phyloP scores from a whole-genome alignment of 202 grass and related monocot species.

The Musa balbisiana region DNA sequence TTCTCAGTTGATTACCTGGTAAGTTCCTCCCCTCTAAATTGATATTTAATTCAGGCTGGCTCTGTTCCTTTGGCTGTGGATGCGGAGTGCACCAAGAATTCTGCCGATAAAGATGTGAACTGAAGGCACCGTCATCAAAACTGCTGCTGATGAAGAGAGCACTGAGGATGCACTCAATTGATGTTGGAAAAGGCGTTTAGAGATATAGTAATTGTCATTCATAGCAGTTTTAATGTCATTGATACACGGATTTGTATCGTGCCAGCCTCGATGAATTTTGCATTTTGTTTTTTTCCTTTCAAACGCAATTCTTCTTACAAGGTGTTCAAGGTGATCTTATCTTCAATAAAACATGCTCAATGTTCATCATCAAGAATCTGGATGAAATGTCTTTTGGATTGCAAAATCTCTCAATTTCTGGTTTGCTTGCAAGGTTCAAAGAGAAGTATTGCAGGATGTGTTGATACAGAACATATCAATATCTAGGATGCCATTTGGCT shows the following conservation, averaged over 20 bases:
- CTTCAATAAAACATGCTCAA: background rate
- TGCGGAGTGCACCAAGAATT: background rate
- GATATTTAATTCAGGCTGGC: background rate
- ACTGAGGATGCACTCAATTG: background rate
- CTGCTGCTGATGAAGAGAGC: background rate
- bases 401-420: background rate
- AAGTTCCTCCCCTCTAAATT: background rate
- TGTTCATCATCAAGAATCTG: background rate
- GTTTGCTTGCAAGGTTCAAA: background rate
- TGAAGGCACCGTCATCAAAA: too few species aligned
- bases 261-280: background rate
- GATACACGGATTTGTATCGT: constrained; percentile 7
- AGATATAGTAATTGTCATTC: background rate
- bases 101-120: too few species aligned
- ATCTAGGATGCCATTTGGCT: too few species aligned
- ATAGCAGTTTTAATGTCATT: background rate
- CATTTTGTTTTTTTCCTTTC: too few species aligned
- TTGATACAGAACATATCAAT: too few species aligned
- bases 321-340: background rate
- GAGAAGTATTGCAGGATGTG: background rate
- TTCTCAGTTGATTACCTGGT: too few species aligned
- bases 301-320: background rate
- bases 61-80: constrained; percentile 15
- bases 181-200: background rate
- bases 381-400: background rate